Evolutionary conservation across 2,329 filamentous ascomycete genomes (phyloP), one percentile per base, ranked within the genome.

Genomic region (Huntiella moniliformis): DNA sequence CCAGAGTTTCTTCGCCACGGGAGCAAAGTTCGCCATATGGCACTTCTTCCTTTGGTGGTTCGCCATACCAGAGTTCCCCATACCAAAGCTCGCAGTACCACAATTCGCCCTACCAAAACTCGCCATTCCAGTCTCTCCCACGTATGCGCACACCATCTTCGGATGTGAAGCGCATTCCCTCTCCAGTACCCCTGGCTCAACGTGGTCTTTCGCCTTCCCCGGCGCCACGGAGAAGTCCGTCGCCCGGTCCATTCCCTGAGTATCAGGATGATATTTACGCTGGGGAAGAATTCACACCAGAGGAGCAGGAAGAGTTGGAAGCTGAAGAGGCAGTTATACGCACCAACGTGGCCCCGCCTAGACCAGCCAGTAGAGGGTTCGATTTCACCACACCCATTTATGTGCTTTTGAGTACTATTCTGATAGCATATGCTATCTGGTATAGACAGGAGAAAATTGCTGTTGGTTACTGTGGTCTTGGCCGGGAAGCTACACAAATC

Each of bases 371-470:
- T 12, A 61, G 60, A 5, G 66, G 66, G 48, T 60, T 66, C 6
- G 67, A 68, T 17, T 62, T 77, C 31, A 72, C 73, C 49, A 74
- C 74, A 0, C 79, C 84, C 12, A 67, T 88, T 2, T 75, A 76
- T 58, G 73, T 86, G 4, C 67, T 95, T 2, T 58, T 88, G 3
- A 58, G 82, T 15, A 77, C 80, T 0, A 62, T 91, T 7, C 60
- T 91, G 5, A 72, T 72, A 31, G 76, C 79, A 1, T 84, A 93
- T 52, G 80, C 71, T 28, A 74, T 74, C 6, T 91, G 87, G 73
- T 98, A 87, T 66, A 72, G 88, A 42, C 84, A 94, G 58, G 91
- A 98, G 62, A 96, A 96, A 68, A 67, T 94, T n/a, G 81, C 84
- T 12, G 84, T 96, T 15, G 91, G 92, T 32, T 98, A 93, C 58